Base-by-base conservation (phyloP, 805 yeast genomes). In the Ascoidea asiatica region DNA sequence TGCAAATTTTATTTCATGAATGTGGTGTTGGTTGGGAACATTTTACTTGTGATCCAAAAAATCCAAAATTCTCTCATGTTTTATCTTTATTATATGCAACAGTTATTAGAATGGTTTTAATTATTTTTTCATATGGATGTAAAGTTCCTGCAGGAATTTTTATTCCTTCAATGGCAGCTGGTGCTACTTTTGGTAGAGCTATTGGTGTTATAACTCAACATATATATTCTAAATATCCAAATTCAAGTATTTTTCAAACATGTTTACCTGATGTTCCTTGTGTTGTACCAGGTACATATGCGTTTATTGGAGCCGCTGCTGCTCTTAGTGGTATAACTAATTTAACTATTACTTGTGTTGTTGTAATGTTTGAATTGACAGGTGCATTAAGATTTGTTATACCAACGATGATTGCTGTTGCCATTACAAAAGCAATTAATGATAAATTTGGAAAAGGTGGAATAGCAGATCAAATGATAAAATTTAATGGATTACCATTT, bases 81-180 rank as follows among this genome's bases (percentile, higher is more conserved):
- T 50, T 69, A 1, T 71, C 89, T 0, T 67, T 92, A 19, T 44
- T 72, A 0, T 65, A 75, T 43, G 97, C 97, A 0, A 82, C 95
- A 0, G 50, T 77, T 0, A 62, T 86, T 4, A 69, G 98, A 45
- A 75, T 80, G 65, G 50, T 70, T 0, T 68, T 92, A 42, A 85
- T 92, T 21, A 73, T 88, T 21, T 68, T 92, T 15, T 82, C 97
- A 0, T 92, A 94, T 59, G 96, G 96, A 2, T 79, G 88, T 49
- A 87, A 82, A 61, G 89, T 90, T 0, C 98, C 98, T 0, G 95
- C 97, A n/a, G 98, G 98, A 15, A 86, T 90, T 5, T 82, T 92
- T 62, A 95, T 92, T 44, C 98, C 98, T 2, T 84, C 95, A 1
- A 86, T 92, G 95, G 89, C 95, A 0, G 83, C 88, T 1, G 98